Conservation (phyloP, 139 green algal genomes). For the Medakamo hakoo region DNA sequence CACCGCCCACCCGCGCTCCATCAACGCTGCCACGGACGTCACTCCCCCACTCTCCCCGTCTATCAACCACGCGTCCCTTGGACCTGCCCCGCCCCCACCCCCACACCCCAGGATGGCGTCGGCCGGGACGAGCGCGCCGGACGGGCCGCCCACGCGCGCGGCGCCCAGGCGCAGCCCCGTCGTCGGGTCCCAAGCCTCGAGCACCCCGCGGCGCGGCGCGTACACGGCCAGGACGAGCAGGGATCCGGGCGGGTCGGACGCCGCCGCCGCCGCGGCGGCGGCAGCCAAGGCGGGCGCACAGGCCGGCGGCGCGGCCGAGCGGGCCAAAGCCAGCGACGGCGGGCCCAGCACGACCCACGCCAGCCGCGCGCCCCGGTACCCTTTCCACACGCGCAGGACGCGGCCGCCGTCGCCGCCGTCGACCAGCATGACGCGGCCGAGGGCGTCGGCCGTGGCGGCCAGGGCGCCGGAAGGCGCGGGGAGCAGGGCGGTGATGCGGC, state of each 20-base stretch:
- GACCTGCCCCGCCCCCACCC: no score
- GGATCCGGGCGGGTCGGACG: background rate
- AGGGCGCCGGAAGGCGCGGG: conserved; percentile 9
- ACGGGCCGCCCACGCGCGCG: no score
- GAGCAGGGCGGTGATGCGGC: background rate
- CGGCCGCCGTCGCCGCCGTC: conserved; percentile 14
- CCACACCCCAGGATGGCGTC: background rate
- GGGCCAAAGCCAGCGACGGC: background rate
- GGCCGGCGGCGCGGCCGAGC: background rate
- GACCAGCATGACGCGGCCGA: conserved; percentile 43
- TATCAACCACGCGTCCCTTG: conserved; percentile 2
- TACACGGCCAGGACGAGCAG: background rate
- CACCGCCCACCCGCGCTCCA: no score
- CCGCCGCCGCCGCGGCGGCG: no score
- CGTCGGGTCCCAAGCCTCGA: background rate
- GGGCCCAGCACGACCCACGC: conserved; percentile 1
- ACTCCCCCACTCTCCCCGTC: background rate
- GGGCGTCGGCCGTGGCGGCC: conserved; percentile 33
- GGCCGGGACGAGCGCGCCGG: background rate
- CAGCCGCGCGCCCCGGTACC: conserved; percentile 5
- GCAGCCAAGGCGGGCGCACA: background rate
- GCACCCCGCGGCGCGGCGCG: no score
- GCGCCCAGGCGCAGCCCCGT: background rate
- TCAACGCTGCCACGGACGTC: background rate
- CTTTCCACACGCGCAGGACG: conserved; percentile 44